Conservation (phyloP, 768 basidiomycete genomes). For the Lactarius indigo region DNA sequence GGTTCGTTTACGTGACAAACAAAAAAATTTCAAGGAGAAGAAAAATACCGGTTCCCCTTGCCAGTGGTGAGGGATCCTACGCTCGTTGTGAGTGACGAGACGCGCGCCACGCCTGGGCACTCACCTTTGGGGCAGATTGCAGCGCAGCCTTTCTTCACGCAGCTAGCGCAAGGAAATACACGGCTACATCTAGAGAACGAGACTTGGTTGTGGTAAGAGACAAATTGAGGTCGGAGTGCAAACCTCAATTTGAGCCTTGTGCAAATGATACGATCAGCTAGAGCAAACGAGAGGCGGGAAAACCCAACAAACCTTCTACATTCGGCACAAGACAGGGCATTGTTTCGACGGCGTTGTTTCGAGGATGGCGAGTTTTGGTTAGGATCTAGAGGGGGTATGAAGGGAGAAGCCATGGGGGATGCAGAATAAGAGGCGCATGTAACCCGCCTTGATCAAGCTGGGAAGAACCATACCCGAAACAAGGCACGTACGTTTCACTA, state of each 20-base stretch:
- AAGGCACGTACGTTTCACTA: conserved; percentile 9
- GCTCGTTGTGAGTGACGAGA: conserved; percentile 5
- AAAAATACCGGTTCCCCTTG: conserved; percentile 60
- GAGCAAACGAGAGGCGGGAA: conserved; percentile 7
- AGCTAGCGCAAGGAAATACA: conserved; percentile 54
- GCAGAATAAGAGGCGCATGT: conserved; percentile 19
- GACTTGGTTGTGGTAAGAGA: neutral
- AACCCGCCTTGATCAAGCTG: conserved; percentile 21
- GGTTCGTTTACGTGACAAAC: conserved; percentile 20
- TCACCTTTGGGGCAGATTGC: conserved; percentile 66
- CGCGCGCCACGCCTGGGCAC: conserved; percentile 8
- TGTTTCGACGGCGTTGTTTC: conserved; percentile 35
- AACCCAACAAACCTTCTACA: conserved; percentile 53
- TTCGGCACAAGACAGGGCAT: conserved; percentile 63
- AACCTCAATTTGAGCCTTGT: conserved; percentile 65
- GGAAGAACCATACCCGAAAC: conserved; percentile 23
- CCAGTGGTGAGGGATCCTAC: conserved; percentile 68
- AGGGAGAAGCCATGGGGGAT: conserved; percentile 27
- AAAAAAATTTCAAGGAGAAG: conserved; percentile 10
- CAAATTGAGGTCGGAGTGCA: conserved; percentile 27
- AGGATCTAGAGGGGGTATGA: conserved; percentile 16
- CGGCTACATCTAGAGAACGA: conserved; percentile 49
- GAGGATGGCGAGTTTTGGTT: conserved; percentile 22
- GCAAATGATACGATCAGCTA: conserved; percentile 22
- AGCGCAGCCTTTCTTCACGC: conserved; percentile 40